Evolutionary conservation across 2,329 filamentous ascomycete species (phyloP), one percentile per base, ranked within the genome.

Genomic region (Fusarium papillatum): DNA sequence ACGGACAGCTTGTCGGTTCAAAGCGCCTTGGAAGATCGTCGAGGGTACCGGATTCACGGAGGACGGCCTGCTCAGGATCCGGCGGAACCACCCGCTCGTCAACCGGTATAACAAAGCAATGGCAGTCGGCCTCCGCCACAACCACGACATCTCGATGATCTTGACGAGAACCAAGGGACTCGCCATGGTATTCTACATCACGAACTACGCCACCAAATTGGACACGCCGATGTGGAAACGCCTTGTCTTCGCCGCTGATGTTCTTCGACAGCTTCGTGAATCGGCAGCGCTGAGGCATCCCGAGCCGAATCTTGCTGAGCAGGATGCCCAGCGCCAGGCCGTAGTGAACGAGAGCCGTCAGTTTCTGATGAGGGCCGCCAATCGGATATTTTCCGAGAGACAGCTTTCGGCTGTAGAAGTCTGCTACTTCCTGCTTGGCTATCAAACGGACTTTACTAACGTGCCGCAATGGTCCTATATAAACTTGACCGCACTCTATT

Each of bases 31-130:
- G 26, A 50, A 64, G 46, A n/a, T 53, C 5, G 46, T 64, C 31
- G 60, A 64, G 34, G 14, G 4, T 11, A 34, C 66, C 6, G 34
- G 59, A 22, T 64, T 69, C 48, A 38, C 48, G 6, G 59, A 64
- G 1, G 66, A 69, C 10, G 48, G 50, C 19, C 17, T 69, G 22
- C 66, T 64, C 36, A 41, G 17, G 4, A 55, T 63, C 43, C 66
- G 59, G 4, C 57, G 59, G 5, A 63, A 63, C 19, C 66, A 68
- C 34, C 26, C 57, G 4, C 41, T 68, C 4, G 66, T 68, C 29
- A 68, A 68, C 46, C 59, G 66, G 31, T 68, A 63, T 10, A 68
- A 63, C 43, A 68, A 55, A 53, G 66, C 66, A 31, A 68, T 68
- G 34, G 66, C 66, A 10, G 43, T 68, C 43, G 43, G 66, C n/a